phyloP scores from a whole-genome alignment of 1,284 basidiomycete species.

The Schizopora paradoxa region DNA sequence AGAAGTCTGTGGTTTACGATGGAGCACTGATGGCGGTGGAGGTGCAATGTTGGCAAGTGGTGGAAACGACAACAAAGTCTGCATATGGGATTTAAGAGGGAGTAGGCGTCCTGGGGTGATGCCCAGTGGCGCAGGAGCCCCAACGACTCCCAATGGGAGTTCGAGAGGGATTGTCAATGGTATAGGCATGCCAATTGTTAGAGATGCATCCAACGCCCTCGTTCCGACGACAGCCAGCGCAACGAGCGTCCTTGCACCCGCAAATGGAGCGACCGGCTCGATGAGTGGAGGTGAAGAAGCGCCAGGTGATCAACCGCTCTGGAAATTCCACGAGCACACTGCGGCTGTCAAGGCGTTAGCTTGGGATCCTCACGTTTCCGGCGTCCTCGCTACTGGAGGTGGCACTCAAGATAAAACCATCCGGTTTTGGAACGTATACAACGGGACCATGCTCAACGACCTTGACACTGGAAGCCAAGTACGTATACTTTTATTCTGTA shows the following conservation, averaged over 20 bases:
- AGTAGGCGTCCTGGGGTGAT: constrained; percentile 41
- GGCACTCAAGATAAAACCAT: constrained; percentile 98
- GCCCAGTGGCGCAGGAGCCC: neutral
- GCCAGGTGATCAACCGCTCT: constrained; percentile 62
- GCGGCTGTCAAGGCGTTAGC: constrained; percentile 98
- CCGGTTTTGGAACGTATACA: constrained; percentile 93
- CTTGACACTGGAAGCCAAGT: constrained; percentile 93
- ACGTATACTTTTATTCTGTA: constrained; percentile 25
- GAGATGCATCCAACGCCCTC: constrained; percentile 24
- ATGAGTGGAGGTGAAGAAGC: constrained; percentile 33
- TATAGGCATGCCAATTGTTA: too few relatives aligned
- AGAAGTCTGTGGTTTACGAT: constrained; percentile 94
- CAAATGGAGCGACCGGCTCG: neutral
- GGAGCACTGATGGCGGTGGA: constrained; percentile 67
- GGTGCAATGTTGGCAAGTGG: constrained; percentile 85
- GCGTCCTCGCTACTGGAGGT: constrained; percentile 92
- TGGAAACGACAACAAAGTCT: constrained; percentile 98
- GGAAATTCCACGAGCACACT: constrained; percentile 94
- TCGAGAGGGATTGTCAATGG: neutral
- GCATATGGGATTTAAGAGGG: constrained; percentile 86
- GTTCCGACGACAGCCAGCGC: constrained; percentile 19
- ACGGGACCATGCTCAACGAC: constrained; percentile 79
- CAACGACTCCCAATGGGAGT: neutral
- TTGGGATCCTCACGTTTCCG: constrained; percentile 94
- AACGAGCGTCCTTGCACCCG: neutral